Conservation (phyloP, 768 basidiomycete genomes). For the Serendipita sp. region DNA sequence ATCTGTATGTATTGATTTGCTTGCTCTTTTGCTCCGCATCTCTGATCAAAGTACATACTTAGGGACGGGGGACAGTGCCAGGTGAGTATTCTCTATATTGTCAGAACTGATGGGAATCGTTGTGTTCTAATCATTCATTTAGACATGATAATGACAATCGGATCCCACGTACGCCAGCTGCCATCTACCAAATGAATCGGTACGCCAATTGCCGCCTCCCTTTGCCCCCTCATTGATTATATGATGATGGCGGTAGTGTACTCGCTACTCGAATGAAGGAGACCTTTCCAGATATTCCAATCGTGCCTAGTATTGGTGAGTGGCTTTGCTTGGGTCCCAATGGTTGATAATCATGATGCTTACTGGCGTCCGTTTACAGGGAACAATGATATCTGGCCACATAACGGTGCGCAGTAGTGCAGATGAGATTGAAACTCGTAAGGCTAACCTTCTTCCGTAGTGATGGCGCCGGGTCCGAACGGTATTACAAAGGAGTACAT, state of each 20-base stretch:
- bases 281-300: constrained; percentile 57
- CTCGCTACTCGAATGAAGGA: constrained; percentile 56
- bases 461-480: constrained; percentile 39
- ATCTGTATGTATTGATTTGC: constrained; percentile 39
- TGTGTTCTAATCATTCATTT: neutral
- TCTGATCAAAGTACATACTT: neutral
- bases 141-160: constrained; percentile 78
- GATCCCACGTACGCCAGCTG: constrained; percentile 61
- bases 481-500: constrained; percentile 51
- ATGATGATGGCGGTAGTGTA: constrained; percentile 14
- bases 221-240: neutral
- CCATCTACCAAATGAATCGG: constrained; percentile 66
- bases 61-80: constrained; percentile 71
- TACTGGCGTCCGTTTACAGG: too few species aligned
- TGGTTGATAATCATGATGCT: too few species aligned
- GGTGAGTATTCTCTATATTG: constrained; percentile 23
- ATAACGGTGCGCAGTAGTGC: constrained; percentile 11
- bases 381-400: constrained; percentile 87
- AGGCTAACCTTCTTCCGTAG: neutral
- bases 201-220: neutral
- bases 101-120: neutral
- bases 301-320: constrained; percentile 66
- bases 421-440: neutral
- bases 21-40: neutral
- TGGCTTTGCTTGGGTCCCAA: too few species aligned